Conservation (phyloP, 106 monocot genomes). For the Chionographis japonica region DNA sequence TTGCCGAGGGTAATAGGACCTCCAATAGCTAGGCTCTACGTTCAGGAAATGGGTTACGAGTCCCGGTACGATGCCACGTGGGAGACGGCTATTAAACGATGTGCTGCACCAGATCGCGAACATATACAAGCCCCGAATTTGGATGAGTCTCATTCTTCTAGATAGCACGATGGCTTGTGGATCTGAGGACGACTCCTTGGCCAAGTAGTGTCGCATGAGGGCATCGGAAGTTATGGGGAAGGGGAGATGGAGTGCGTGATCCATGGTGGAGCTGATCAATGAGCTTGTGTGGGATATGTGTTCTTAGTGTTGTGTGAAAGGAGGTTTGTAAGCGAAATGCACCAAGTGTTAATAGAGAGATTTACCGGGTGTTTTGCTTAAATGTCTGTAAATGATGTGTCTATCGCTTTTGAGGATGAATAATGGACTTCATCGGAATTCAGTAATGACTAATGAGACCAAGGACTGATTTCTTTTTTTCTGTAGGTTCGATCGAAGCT, state of each 20-base stretch:
- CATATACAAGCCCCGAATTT: not conserved
- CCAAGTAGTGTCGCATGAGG: slow-evolving; percentile 16
- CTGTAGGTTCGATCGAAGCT: too few relatives aligned
- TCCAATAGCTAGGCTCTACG: slow-evolving; percentile 6
- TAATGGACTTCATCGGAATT: too few relatives aligned
- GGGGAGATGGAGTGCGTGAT: slow-evolving; percentile 47
- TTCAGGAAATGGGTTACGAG: slow-evolving; percentile 14
- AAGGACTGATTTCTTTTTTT: too few relatives aligned
- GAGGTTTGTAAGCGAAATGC: too few relatives aligned
- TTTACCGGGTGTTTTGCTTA: too few relatives aligned
- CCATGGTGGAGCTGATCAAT: slow-evolving; percentile 41
- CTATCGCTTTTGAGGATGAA: too few relatives aligned
- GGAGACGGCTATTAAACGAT: slow-evolving; percentile 37
- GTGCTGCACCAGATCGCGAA: slow-evolving; percentile 40
- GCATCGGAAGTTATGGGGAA: slow-evolving; percentile 25
- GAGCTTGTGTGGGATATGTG: slow-evolving; percentile 40
- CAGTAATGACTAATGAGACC: too few relatives aligned
- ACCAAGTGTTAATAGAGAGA: too few relatives aligned
- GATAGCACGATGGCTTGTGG: slow-evolving; percentile 34
- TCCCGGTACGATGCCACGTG: slow-evolving; percentile 5
- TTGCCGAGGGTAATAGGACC: slow-evolving; percentile 19
- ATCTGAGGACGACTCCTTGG: slow-evolving; percentile 47
- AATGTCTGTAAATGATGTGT: too few relatives aligned
- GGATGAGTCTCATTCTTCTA: slow-evolving; percentile 17
- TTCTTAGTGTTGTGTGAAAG: too few relatives aligned